phyloP scores from a whole-genome alignment of 2,329 filamentous ascomycete species.

The Hirsutella rhossiliensis region DNA sequence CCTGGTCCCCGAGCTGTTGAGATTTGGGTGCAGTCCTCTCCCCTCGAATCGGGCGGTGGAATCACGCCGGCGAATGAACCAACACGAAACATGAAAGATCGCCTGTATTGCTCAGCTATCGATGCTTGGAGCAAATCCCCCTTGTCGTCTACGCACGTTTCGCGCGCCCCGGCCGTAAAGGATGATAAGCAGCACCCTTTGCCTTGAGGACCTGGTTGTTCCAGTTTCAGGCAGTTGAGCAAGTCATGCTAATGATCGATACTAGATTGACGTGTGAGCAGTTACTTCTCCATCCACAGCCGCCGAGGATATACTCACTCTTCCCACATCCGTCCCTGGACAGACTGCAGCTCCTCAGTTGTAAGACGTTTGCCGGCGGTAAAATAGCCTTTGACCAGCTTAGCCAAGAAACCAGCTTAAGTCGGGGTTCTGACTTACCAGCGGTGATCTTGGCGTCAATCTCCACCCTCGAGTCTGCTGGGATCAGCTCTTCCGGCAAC shows the following conservation, averaged over 20 bases:
- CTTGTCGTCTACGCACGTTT: too few relatives aligned
- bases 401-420: not conserved
- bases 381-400: conserved; percentile 50
- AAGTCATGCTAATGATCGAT: not conserved
- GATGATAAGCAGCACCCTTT: too few relatives aligned
- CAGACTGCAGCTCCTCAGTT: conserved; percentile 70
- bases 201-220: too few relatives aligned
- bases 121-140: too few relatives aligned
- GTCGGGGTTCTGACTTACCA: conserved; percentile 39
- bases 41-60: too few relatives aligned
- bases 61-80: too few relatives aligned
- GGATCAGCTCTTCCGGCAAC: conserved; percentile 87
- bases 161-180: too few relatives aligned
- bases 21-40: too few relatives aligned
- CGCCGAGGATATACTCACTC: conserved; percentile 36
- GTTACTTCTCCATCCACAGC: not conserved
- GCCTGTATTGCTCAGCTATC: too few relatives aligned
- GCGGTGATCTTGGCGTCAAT: conserved; percentile 98
- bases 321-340: conserved; percentile 87
- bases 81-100: too few relatives aligned
- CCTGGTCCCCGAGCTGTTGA: too few relatives aligned
- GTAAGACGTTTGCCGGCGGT: conserved; percentile 86
- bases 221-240: too few relatives aligned
- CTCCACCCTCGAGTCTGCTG: conserved; percentile 89
- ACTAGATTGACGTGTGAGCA: not conserved